phyloP scores from a whole-genome alignment of 225 moss, liverwort and hornwort species.

The Neckera pumila region DNA sequence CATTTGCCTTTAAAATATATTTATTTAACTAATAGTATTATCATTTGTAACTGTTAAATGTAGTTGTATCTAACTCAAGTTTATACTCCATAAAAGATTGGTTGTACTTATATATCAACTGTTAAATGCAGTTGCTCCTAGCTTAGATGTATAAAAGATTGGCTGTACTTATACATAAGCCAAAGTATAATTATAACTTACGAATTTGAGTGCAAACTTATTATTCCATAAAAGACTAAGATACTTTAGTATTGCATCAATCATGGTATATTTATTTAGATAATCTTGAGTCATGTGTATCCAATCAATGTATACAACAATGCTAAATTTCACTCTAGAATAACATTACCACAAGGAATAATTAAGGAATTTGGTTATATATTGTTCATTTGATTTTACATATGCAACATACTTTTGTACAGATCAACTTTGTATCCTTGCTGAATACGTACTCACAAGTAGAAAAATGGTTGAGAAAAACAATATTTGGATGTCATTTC shows the following conservation, averaged over 20 bases:
- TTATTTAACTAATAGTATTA: background rate
- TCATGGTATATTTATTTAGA: background rate
- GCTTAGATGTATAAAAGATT: too few relatives aligned
- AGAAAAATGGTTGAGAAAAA: background rate
- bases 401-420: background rate
- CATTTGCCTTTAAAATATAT: fast-evolving
- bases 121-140: too few relatives aligned
- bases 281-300: background rate
- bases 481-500: background rate
- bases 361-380: background rate
- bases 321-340: background rate
- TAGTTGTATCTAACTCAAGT: too few relatives aligned
- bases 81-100: too few relatives aligned
- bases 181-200: background rate
- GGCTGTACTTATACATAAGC: background rate
- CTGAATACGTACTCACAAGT: background rate
- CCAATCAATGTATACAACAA: background rate
- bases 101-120: too few relatives aligned
- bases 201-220: background rate
- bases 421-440: background rate
- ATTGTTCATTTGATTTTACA: background rate
- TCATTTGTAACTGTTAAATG: background rate
- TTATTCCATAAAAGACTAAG: background rate
- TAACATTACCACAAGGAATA: background rate
- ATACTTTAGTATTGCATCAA: background rate